phyloP scores from a whole-genome alignment of 371 early-diverging fungal species.

The Mucor plumbeus region DNA sequence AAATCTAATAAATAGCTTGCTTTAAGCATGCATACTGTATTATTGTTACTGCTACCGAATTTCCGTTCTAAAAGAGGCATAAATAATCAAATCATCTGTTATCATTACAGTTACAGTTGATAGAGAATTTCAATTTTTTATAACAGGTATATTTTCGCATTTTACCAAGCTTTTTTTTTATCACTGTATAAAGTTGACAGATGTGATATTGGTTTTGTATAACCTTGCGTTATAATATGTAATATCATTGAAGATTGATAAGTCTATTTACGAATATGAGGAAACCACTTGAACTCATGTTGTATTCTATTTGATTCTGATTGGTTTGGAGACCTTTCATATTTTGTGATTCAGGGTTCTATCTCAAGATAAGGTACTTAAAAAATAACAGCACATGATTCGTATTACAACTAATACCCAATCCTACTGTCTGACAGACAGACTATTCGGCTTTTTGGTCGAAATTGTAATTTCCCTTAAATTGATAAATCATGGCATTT shows the following conservation, averaged over 20 bases:
- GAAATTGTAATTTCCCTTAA: background rate
- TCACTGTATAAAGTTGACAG: too few relatives aligned
- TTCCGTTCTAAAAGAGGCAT: too few relatives aligned
- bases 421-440: background rate
- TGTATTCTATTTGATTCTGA: background rate
- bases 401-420: background rate
- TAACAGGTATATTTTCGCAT: background rate
- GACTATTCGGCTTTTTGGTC: background rate
- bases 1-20: too few relatives aligned
- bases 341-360: background rate
- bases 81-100: background rate
- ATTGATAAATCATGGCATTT: too few relatives aligned
- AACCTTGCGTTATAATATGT: background rate
- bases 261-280: background rate
- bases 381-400: background rate
- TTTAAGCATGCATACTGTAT: too few relatives aligned
- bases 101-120: background rate
- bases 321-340: background rate
- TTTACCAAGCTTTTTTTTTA: background rate
- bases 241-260: background rate
- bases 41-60: background rate
- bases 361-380: background rate
- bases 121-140: background rate
- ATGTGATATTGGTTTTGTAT: background rate
- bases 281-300: background rate